Evolutionary conservation across 1,284 basidiomycete genomes (phyloP).

Genomic region (Malassezia furfur): DNA sequence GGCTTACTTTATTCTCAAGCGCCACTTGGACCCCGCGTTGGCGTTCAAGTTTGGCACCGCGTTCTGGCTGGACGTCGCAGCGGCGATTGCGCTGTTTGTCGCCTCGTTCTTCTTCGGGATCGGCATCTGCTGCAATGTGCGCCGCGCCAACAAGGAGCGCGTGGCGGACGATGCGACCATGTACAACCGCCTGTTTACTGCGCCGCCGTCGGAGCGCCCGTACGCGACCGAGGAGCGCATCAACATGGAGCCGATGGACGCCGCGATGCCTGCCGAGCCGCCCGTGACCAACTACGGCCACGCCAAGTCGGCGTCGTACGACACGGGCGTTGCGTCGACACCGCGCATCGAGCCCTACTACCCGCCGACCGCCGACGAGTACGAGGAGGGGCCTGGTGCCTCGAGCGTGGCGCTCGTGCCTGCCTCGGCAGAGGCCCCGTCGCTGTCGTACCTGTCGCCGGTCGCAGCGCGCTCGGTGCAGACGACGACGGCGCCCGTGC

Average conservation of each 20-base stretch:
- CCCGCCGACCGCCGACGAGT: not conserved
- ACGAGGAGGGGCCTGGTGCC: not conserved
- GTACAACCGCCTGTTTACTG: slow-evolving; percentile 4
- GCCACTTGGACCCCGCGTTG: not conserved
- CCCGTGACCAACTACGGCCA: not conserved
- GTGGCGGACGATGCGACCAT: not conserved
- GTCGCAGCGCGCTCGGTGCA: not conserved
- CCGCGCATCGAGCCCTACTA: not conserved
- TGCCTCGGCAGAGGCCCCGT: not conserved
- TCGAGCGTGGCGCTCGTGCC: not conserved
- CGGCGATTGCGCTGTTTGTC: not conserved
- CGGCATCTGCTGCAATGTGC: slow-evolving; percentile 3
- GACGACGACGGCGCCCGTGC: not conserved
- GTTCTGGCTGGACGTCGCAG: slow-evolving; percentile 9
- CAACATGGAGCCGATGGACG: not conserved
- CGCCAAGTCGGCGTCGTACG: not conserved
- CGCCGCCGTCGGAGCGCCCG: not conserved
- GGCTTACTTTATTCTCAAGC: not conserved
- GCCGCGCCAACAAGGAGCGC: not conserved
- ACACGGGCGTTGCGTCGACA: not conserved
- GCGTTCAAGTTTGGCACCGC: slow-evolving; percentile 5
- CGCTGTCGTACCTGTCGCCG: not conserved
- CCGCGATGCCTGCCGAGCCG: not conserved
- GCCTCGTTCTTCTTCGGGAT: not conserved
- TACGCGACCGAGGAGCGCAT: not conserved